These are phyloP conservation scores for Colletotrichum gigasporum DNA, from an alignment of 2,329 filamentous ascomycete species.

Conservation along the genomic window DNA sequence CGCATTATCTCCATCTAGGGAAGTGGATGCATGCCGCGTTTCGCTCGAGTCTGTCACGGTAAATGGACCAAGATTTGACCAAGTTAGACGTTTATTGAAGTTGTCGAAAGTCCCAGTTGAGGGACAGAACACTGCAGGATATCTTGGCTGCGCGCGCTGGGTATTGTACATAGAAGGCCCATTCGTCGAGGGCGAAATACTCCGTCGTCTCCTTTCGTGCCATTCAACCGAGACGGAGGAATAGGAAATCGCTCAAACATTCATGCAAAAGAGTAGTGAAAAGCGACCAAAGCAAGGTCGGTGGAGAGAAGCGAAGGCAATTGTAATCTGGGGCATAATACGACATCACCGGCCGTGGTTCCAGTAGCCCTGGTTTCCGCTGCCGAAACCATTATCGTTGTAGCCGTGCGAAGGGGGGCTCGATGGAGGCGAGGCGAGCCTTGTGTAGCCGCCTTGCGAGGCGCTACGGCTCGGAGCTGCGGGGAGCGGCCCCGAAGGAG, in stretches of 20 bases:
- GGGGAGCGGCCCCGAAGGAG: constrained; percentile 29
- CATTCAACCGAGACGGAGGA: background rate
- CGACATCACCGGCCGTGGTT: constrained; percentile 14
- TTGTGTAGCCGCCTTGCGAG: constrained; percentile 26
- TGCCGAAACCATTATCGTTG: constrained; percentile 14
- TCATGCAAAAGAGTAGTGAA: background rate
- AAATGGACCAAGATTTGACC: background rate
- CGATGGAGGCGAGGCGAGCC: constrained; percentile 29
- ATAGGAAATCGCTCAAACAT: constrained; percentile 10
- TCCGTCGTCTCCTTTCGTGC: background rate
- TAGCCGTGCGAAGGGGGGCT: constrained; percentile 23
- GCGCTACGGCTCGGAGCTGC: constrained; percentile 27
- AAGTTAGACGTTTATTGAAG: constrained; percentile 4
- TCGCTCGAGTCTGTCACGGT: no score
- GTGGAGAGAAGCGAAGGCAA: background rate
- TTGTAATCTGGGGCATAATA: background rate
- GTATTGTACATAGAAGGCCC: background rate
- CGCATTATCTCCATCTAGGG: no score
- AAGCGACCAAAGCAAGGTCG: background rate
- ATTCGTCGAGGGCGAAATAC: background rate
- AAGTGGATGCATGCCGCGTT: no score
- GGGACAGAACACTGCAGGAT: background rate
- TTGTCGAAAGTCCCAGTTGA: background rate
- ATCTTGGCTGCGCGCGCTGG: constrained; percentile 22
- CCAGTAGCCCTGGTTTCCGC: constrained; percentile 27